Conservation (phyloP, 139 green algal genomes). For the Auxenochlorella pyrenoidosa region DNA sequence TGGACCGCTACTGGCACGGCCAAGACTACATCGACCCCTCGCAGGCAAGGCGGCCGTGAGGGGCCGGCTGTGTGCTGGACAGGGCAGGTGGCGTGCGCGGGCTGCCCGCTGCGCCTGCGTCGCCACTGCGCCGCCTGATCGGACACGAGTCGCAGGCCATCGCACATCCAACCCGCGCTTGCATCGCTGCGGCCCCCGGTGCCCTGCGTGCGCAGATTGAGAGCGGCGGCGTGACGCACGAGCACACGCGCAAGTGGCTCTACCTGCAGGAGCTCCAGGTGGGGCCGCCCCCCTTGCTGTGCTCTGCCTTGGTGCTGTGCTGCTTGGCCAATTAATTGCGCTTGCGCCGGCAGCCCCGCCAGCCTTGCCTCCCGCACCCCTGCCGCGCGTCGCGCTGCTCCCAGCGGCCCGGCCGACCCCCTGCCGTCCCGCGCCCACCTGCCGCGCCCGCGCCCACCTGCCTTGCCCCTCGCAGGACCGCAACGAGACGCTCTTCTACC, state of each 20-base stretch:
- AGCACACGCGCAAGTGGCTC: conserved; percentile 78
- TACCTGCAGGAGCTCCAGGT: conserved; percentile 78
- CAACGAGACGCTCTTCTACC: conserved; percentile 98
- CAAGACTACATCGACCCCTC: conserved; percentile 58
- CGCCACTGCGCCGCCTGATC: too few relatives aligned
- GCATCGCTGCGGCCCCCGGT: too few relatives aligned
- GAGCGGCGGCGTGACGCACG: conserved; percentile 65
- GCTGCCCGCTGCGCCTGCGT: too few relatives aligned
- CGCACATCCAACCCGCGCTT: too few relatives aligned
- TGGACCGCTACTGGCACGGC: conserved; percentile 66
- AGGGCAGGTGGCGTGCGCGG: background rate
- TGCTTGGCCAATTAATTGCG: background rate
- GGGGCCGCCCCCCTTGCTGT: background rate
- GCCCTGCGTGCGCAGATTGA: conserved; percentile 53
- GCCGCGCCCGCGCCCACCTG: background rate
- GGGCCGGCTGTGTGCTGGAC: background rate
- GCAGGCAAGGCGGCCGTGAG: background rate
- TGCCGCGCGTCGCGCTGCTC: too few relatives aligned
- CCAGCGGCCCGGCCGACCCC: too few relatives aligned
- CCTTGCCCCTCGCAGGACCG: conserved; percentile 73
- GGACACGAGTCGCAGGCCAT: too few relatives aligned
- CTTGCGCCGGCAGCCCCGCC: background rate
- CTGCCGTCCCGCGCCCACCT: too few relatives aligned
- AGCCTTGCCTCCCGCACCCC: too few relatives aligned
- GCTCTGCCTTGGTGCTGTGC: background rate